Conservation (phyloP, 345 rosid species). For the Mangifera indica region DNA sequence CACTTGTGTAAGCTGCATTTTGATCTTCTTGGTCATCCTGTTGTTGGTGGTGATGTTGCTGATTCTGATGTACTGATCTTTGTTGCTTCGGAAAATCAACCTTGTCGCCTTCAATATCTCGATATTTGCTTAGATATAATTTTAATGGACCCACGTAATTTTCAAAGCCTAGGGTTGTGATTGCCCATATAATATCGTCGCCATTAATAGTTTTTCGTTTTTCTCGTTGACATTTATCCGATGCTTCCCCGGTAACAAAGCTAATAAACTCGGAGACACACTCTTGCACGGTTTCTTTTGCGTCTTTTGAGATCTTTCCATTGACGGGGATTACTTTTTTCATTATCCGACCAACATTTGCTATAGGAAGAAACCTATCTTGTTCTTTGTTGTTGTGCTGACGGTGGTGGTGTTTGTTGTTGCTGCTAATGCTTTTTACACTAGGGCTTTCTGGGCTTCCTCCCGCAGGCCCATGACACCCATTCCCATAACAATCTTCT, state of each 20-base stretch:
- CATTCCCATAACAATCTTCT: conserved; percentile 49
- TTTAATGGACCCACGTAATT: conserved; percentile 60
- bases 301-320: conserved; percentile 72
- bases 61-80: conserved; percentile 32
- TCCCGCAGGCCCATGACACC: conserved; percentile 20
- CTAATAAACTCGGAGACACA: conserved; percentile 77
- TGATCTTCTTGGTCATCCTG: conserved; percentile 38
- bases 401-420: conserved; percentile 6
- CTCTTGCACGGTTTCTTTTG: conserved; percentile 73
- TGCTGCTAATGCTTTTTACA: conserved; percentile 26
- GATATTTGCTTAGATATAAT: conserved; percentile 52
- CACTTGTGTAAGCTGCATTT: conserved; percentile 31
- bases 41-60: conserved; percentile 29
- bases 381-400: conserved; percentile 50
- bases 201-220: conserved; percentile 73
- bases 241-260: conserved; percentile 70
- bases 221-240: conserved; percentile 69
- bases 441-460: conserved; percentile 61
- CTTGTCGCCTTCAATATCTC: conserved; percentile 71
- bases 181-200: conserved; percentile 72
- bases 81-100: conserved; percentile 56
- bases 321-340: conserved; percentile 63
- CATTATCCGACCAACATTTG: conserved; percentile 78
- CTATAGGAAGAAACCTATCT: conserved; percentile 68
- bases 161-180: conserved; percentile 71